These are phyloP conservation scores for Litchi chinensis DNA, from an alignment of 345 rosid species.

Conservation along the genomic window DNA sequence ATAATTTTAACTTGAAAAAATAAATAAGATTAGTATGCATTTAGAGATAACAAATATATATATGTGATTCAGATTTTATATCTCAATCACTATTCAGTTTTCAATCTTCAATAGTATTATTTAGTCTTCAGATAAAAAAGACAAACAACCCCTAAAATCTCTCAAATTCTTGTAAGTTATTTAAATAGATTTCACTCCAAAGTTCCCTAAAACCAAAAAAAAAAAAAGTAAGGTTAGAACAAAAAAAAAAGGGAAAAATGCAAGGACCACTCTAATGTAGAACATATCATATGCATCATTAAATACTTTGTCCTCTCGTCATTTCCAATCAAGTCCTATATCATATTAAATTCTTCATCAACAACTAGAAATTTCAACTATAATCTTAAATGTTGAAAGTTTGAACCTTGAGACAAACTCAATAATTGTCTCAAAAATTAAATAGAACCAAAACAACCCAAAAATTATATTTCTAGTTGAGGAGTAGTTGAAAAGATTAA, in stretches of 20 bases:
- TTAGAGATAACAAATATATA: no score
- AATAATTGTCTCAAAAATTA: background rate
- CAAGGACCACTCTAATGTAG: background rate
- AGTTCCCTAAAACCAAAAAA: background rate
- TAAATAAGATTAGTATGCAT: no score
- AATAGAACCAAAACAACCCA: background rate
- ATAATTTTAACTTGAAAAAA: no score
- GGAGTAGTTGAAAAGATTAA: background rate
- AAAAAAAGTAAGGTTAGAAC: background rate
- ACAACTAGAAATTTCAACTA: slow-evolving; percentile 1
- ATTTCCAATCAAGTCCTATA: background rate
- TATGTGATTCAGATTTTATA: no score
- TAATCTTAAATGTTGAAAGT: background rate
- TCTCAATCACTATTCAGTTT: no score
- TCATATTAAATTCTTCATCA: background rate
- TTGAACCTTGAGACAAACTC: slow-evolving; percentile 10
- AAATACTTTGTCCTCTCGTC: slow-evolving; percentile 6
- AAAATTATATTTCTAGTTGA: background rate
- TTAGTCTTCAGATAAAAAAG: no score
- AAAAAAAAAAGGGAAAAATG: background rate
- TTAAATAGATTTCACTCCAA: slow-evolving; percentile 19
- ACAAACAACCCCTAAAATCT: slow-evolving; percentile 46
- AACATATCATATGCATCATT: slow-evolving; percentile 11
- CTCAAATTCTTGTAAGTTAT: slow-evolving; percentile 49
- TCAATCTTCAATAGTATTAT: no score